Evolutionary conservation across 306 rosid species (phyloP).

Genomic region (cucumber (Cucumis sativus)): Cucumber_9930_V3 NC_026657.2:25663501-25664000

Average conservation of each 20-base stretch:
- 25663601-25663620: slow-evolving; percentile 63
- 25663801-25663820: background rate
- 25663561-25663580: slow-evolving; percentile 3
- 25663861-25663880: background rate
- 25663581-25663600: slow-evolving; percentile 25
- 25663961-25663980: background rate
- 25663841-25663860: background rate
- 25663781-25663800: background rate
- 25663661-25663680: slow-evolving; percentile 26
- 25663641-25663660: slow-evolving; percentile 47
- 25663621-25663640: slow-evolving; percentile 36
- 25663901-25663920: background rate
- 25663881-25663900: background rate
- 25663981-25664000: no score
- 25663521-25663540: background rate
- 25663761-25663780: background rate
- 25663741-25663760: background rate
- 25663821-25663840: background rate
- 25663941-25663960: background rate
- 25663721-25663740: background rate
- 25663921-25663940: background rate
- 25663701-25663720: slow-evolving; percentile 13
- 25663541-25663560: background rate
- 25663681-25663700: slow-evolving; percentile 83
- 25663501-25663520: background rate